Evolutionary conservation across 306 rosid species (phyloP).

Genomic region (Cucurbita argyrosperma): DNA sequence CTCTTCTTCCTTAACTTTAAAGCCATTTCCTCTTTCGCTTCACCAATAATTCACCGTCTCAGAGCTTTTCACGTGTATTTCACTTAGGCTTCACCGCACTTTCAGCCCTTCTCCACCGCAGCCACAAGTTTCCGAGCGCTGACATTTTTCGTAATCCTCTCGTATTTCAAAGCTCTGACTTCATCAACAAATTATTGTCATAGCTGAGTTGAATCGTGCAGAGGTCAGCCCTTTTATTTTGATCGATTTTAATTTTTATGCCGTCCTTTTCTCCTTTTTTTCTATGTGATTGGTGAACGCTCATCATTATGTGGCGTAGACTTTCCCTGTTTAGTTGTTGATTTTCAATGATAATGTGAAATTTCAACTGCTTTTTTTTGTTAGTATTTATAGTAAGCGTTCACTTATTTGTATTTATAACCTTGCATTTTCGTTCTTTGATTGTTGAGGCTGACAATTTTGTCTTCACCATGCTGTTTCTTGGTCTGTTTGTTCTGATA

Average conservation of each 20-base stretch:
- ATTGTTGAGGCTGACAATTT: not conserved
- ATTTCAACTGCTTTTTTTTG: not conserved
- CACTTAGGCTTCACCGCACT: not conserved
- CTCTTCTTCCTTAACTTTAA: not conserved
- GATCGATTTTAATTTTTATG: not conserved
- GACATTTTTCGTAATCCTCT: not conserved
- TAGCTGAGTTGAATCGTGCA: not conserved
- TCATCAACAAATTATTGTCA: too few species aligned
- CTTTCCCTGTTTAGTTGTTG: not conserved
- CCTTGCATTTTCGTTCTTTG: not conserved
- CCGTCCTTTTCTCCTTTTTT: not conserved
- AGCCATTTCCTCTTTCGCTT: not conserved
- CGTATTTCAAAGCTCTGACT: not conserved
- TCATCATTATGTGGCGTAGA: not conserved
- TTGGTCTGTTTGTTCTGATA: slow-evolving; percentile 17
- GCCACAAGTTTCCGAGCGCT: not conserved
- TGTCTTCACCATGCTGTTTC: slow-evolving; percentile 9
- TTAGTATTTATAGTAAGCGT: not conserved
- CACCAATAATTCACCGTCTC: not conserved
- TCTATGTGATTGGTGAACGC: not conserved
- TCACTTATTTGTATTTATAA: not conserved
- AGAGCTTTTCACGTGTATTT: not conserved
- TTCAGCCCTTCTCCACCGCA: not conserved
- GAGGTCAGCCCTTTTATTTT: not conserved
- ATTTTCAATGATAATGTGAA: not conserved